Evolutionary conservation across 306 rosid species (phyloP), one percentile per base, ranked within the genome.

Genomic region (Quercus glauca): DNA sequence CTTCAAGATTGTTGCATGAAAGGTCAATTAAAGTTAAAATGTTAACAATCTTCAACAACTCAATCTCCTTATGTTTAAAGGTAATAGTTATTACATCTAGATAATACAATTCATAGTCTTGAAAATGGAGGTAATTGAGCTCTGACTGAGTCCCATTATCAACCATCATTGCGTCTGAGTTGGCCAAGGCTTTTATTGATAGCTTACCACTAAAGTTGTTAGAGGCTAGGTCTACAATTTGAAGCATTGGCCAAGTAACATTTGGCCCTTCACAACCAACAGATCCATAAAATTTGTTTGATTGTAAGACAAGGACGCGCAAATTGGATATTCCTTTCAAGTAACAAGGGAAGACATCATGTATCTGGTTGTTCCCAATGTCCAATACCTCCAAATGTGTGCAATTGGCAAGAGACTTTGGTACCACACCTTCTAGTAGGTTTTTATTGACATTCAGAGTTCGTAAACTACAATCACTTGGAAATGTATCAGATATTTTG

Each of bases 11-110:
- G 78, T 87, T 87, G 77, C 10, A 0, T 0, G 91, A 87, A 35
- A 87, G 2, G 80, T 87, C 91, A 31, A 87, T 56, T 12, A 64
- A 74, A 18, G 88, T 87, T 76, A 77, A 77, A 45, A 77, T n/a
- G 0, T 73, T 77, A 0, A 73, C 31, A 3, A 87, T 87, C 73
- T 74, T 82, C 31, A 43, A 45, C 2, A 53, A 4, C 33, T 85
- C 55, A 41, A 80, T 29, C 2, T 58, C 65, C 0, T 10, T 19
- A 77, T 87, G 88, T 29, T 87, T 87, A 41, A 0, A 45, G 5
- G 83, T 85, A 2, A 82, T 25, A 11, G 91, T 71, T 2, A 87
- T 68, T 5, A 77, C 4, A 72, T 80, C n/a, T n/a, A n/a, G n/a
- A n/a, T n/a, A n/a, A n/a, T n/a, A n/a, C n/a, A n/a, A n/a, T n/a